Evolutionary conservation across 2,329 filamentous ascomycete genomes (phyloP).

Genomic region (Aspergillus pseudoviridinutans): DNA sequence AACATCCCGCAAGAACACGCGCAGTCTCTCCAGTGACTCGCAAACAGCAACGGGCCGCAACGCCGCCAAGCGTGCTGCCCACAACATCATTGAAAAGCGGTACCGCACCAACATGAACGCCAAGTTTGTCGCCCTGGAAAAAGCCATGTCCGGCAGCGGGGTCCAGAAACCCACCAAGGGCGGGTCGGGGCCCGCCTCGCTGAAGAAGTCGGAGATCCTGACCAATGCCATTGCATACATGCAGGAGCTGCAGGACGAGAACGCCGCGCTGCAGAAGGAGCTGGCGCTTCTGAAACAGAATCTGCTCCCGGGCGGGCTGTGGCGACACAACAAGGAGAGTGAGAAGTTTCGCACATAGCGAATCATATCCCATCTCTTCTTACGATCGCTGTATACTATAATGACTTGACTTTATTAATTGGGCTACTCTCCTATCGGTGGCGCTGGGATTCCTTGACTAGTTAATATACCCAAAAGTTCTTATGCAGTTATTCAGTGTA

Average conservation of each 20-base stretch:
- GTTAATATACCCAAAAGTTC: not conserved
- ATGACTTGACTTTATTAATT: not conserved
- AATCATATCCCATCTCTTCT: not conserved
- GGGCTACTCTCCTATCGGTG: not conserved
- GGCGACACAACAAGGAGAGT: slow-evolving; percentile 16
- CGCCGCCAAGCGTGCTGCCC: slow-evolving; percentile 38
- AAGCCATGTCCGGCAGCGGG: slow-evolving; percentile 27
- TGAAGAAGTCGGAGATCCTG: slow-evolving; percentile 38
- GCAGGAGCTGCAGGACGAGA: slow-evolving; percentile 33
- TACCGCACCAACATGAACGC: slow-evolving; percentile 43
- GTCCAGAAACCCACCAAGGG: slow-evolving; percentile 22
- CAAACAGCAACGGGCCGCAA: slow-evolving; percentile 24
- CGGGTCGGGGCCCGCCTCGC: slow-evolving; percentile 23
- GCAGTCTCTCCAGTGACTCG: slow-evolving; percentile 25
- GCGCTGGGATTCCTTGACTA: not conserved
- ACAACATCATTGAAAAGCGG: slow-evolving; percentile 41
- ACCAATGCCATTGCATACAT: slow-evolving; percentile 35
- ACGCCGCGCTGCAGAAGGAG: slow-evolving; percentile 31
- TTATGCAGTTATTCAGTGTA: not conserved
- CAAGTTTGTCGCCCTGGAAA: slow-evolving; percentile 38
- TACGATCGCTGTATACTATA: not conserved
- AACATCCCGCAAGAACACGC: slow-evolving; percentile 19
- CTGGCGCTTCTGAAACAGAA: slow-evolving; percentile 27
- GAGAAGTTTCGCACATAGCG: slow-evolving; percentile 14
- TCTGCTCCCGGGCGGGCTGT: slow-evolving; percentile 21